These are phyloP conservation scores for Saccharomyces hybrid DNA, from an alignment of 1,139 yeast genomes.

Conservation along the genomic window DNA sequence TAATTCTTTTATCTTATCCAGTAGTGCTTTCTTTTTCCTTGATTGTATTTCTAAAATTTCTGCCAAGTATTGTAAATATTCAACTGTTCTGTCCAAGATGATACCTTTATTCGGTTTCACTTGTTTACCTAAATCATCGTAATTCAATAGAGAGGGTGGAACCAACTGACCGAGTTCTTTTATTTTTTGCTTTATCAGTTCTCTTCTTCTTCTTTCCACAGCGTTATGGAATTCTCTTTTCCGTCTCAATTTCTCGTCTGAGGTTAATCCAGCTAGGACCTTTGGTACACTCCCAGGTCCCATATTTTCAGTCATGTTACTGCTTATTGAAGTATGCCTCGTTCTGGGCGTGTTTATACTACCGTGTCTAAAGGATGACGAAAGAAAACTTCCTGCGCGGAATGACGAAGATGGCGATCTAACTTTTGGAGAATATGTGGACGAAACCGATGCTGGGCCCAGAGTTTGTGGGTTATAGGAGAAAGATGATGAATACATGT, in stretches of 20 bases:
- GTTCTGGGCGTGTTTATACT: slow-evolving; percentile 14
- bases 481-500: slow-evolving; percentile 20
- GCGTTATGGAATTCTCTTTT: slow-evolving; percentile 76
- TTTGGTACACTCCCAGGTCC: slow-evolving; percentile 19
- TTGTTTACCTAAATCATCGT: slow-evolving; percentile 49
- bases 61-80: slow-evolving; percentile 51
- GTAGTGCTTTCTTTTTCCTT: slow-evolving; percentile 30
- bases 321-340: slow-evolving; percentile 19
- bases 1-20: slow-evolving; percentile 33
- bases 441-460: slow-evolving; percentile 1
- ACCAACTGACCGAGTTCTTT: slow-evolving; percentile 63
- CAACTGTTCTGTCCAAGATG: slow-evolving; percentile 60
- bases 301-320: slow-evolving; percentile 6
- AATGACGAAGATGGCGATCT: slow-evolving; percentile 26
- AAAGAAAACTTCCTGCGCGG: slow-evolving; percentile 23
- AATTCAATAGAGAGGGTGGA: slow-evolving; percentile 59
- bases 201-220: slow-evolving; percentile 72
- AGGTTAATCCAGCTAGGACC: slow-evolving; percentile 36
- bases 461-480: slow-evolving; percentile 21
- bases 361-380: slow-evolving; percentile 25
- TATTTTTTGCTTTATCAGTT: slow-evolving; percentile 65
- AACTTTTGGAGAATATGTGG: slow-evolving; percentile 14
- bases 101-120: slow-evolving; percentile 67
- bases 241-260: slow-evolving; percentile 61
- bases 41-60: slow-evolving; percentile 39